Conservation (phyloP, 1,284 basidiomycete species). For the Takashimella koratensis region DNA sequence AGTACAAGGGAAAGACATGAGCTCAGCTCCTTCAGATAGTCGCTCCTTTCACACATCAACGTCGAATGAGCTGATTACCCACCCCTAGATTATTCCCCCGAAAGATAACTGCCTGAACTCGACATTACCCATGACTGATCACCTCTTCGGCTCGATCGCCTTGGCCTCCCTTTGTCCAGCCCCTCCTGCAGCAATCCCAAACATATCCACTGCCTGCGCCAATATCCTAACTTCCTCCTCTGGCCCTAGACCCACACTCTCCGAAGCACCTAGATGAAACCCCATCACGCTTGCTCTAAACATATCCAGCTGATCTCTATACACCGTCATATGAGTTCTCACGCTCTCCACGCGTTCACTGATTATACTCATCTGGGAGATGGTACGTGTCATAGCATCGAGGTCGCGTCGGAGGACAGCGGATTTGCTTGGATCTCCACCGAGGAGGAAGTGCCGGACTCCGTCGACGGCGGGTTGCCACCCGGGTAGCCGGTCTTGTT, state of each 20-base stretch:
- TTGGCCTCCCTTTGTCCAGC: no score
- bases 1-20: no score
- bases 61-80: no score
- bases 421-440: slow-evolving; percentile 33
- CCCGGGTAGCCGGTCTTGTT: slow-evolving; percentile 28
- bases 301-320: slow-evolving; percentile 36
- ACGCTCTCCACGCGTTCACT: slow-evolving; percentile 26
- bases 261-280: slow-evolving; percentile 34
- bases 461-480: slow-evolving; percentile 34
- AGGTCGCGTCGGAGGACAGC: slow-evolving; percentile 34
- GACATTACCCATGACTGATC: no score
- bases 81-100: no score
- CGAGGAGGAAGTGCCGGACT: slow-evolving; percentile 30
- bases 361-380: slow-evolving; percentile 23
- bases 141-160: no score
- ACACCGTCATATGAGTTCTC: slow-evolving; percentile 27
- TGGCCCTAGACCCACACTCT: slow-evolving; percentile 23
- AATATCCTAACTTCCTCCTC: slow-evolving; percentile 37
- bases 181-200: slow-evolving; percentile 22
- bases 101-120: no score
- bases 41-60: no score
- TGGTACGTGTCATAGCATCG: slow-evolving; percentile 26
- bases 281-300: slow-evolving; percentile 43
- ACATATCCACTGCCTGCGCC: slow-evolving; percentile 21
- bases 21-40: no score